phyloP scores from a whole-genome alignment of 805 yeast genomes.

The Suhomyces emberorum region DNA sequence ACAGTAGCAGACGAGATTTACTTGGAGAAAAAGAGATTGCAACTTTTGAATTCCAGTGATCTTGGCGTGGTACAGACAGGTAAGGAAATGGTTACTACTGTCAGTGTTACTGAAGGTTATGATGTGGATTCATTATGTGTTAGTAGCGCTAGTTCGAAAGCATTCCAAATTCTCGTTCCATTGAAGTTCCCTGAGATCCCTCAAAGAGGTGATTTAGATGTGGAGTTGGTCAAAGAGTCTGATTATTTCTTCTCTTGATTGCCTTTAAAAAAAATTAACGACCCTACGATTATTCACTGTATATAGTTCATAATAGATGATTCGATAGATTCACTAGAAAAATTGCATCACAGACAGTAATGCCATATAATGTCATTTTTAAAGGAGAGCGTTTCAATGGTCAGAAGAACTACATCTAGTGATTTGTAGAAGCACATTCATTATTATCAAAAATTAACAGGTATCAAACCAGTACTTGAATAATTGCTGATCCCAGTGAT shows the following conservation, averaged over 20 bases:
- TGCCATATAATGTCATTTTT: no score
- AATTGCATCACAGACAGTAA: no score
- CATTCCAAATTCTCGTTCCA: slow-evolving; percentile 58
- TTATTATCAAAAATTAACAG: no score
- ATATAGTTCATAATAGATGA: no score
- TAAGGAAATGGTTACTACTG: slow-evolving; percentile 60
- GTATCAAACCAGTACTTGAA: no score
- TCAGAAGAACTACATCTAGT: no score
- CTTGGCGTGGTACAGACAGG: slow-evolving; percentile 50
- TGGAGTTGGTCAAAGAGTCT: slow-evolving; percentile 65
- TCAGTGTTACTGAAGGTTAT: slow-evolving; percentile 49
- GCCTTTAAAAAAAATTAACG: no score
- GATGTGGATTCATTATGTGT: slow-evolving; percentile 24
- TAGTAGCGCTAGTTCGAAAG: slow-evolving; percentile 18
- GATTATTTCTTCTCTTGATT: slow-evolving; percentile 70
- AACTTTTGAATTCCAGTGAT: slow-evolving; percentile 50
- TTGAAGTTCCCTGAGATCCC: slow-evolving; percentile 72
- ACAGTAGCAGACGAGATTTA: slow-evolving; percentile 71
- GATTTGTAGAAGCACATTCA: no score
- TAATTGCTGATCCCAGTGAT: no score
- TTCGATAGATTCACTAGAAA: no score
- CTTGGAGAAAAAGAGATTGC: slow-evolving; percentile 63
- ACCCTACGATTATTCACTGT: no score
- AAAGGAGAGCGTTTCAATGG: no score
- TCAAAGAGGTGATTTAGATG: slow-evolving; percentile 79